Evolutionary conservation across 768 basidiomycete species (phyloP).

Genomic region (Phaeotremella fagi): DNA sequence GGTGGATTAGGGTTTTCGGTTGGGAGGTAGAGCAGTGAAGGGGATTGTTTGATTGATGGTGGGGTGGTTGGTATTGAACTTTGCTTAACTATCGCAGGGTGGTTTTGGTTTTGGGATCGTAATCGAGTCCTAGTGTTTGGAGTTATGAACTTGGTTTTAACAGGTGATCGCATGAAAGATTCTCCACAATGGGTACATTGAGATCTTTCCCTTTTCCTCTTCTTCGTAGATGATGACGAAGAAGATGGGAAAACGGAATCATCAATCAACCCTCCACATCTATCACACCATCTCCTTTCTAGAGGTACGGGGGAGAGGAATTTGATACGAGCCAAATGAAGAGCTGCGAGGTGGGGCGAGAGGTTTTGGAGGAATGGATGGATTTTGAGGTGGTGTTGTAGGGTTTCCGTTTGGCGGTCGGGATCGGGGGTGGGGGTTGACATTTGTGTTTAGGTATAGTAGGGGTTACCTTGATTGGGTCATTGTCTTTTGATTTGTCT

Average conservation of each 20-base stretch:
- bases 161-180: constrained; percentile 11
- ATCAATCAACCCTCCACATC: constrained; percentile 29
- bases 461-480: neutral
- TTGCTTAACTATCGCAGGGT: no score
- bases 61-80: neutral
- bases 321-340: constrained; percentile 32
- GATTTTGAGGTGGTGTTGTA: constrained; percentile 20
- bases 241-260: no score
- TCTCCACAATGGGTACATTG: constrained; percentile 27
- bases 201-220: constrained; percentile 4
- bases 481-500: no score
- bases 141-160: no score
- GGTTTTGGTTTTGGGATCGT: no score
- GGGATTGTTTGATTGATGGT: neutral
- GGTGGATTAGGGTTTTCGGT: constrained; percentile 24
- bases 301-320: constrained; percentile 14
- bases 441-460: neutral
- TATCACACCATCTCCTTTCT: constrained; percentile 20
- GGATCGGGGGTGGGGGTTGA: no score
- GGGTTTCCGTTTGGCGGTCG: constrained; percentile 2
- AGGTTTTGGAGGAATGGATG: constrained; percentile 25
- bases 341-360: constrained; percentile 28
- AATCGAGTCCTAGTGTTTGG: no score
- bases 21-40: constrained; percentile 19
- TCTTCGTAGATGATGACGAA: no score